Conservation (phyloP, 2,329 filamentous ascomycete species). For the Nigrospora osmanthi region DNA sequence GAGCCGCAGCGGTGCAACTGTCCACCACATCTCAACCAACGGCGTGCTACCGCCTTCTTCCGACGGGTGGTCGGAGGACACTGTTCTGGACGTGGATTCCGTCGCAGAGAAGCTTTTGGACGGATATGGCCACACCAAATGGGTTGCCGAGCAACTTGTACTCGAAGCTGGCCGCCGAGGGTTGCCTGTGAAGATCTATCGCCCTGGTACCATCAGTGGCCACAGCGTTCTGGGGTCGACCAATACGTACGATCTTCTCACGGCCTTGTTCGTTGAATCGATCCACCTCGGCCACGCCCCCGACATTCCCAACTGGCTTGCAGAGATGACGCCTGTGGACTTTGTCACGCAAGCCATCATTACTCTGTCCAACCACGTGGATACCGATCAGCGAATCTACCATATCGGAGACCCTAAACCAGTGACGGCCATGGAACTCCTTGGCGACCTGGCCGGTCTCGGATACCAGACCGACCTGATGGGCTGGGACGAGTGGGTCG, state of each 20-base stretch:
- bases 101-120: conserved; percentile 63
- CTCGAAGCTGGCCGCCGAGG: conserved; percentile 61
- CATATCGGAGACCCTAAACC: conserved; percentile 69
- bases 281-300: conserved; percentile 64
- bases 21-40: conserved; percentile 76
- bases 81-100: conserved; percentile 57
- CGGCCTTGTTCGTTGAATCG: conserved; percentile 69
- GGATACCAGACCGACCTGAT: conserved; percentile 64
- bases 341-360: conserved; percentile 71
- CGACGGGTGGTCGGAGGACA: conserved; percentile 63
- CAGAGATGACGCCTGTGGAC: conserved; percentile 80
- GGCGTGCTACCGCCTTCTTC: conserved; percentile 66
- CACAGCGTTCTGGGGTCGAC: conserved; percentile 68
- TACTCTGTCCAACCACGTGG: conserved; percentile 56
- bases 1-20: conserved; percentile 56
- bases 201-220: conserved; percentile 70
- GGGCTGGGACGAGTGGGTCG: conserved; percentile 66
- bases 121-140: conserved; percentile 74
- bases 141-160: conserved; percentile 71
- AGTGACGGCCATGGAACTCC: conserved; percentile 57
- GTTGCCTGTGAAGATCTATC: conserved; percentile 62
- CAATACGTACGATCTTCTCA: conserved; percentile 72
- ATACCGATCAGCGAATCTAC: conserved; percentile 57
- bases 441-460: conserved; percentile 54
- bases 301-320: conserved; percentile 65